Conservation (phyloP, 1,284 basidiomycete genomes). For the Anthracocystis setariae region DNA sequence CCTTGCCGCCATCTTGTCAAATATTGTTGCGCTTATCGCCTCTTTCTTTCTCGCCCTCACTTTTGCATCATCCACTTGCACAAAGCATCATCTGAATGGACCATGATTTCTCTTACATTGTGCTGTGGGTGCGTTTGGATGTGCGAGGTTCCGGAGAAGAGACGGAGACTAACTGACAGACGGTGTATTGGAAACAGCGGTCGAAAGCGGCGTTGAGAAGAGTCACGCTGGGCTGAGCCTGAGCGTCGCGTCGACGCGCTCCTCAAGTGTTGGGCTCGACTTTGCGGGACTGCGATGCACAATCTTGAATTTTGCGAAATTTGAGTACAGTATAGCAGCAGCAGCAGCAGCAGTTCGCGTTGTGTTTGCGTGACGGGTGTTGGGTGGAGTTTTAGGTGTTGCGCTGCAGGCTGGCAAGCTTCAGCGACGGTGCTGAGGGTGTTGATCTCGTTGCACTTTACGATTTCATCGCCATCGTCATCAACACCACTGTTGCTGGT, state of each 20-base stretch:
- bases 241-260: slow-evolving; percentile 37
- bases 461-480: not conserved
- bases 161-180: no score
- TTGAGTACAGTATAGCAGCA: no score
- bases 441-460: not conserved
- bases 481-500: not conserved
- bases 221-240: slow-evolving; percentile 7
- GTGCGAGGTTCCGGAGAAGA: not conserved
- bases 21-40: slow-evolving; percentile 22
- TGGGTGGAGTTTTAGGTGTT: no score
- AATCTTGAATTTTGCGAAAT: slow-evolving; percentile 5
- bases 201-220: not conserved
- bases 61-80: slow-evolving; percentile 42
- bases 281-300: slow-evolving; percentile 1
- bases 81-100: slow-evolving; percentile 50
- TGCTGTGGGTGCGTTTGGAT: not conserved
- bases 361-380: no score
- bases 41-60: slow-evolving; percentile 11
- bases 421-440: not conserved
- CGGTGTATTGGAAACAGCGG: no score
- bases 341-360: no score
- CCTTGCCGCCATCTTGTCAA: slow-evolving; percentile 14
- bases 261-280: slow-evolving; percentile 9
- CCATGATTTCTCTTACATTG: slow-evolving; percentile 12
- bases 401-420: not conserved